phyloP scores from a whole-genome alignment of 192 early-diverging fungal species.

The Coemansia sp. region DNA sequence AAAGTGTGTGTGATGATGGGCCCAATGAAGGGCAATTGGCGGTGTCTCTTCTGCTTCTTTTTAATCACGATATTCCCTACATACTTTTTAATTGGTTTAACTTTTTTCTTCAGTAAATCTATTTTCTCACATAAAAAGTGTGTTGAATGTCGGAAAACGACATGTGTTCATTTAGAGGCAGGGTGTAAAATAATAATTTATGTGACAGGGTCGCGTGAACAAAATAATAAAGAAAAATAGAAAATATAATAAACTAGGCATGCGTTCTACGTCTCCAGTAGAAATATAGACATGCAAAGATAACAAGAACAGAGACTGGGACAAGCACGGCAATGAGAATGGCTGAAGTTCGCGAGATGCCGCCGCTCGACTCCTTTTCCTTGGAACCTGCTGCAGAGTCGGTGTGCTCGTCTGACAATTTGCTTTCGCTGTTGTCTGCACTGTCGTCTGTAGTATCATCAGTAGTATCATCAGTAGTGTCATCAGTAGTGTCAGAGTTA shows the following conservation, averaged over 20 bases:
- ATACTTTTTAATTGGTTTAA: too few relatives aligned
- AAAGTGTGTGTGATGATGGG: too few relatives aligned
- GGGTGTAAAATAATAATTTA: neutral
- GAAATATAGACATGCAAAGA: conserved; percentile 26
- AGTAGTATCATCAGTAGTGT: neutral
- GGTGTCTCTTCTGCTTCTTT: too few relatives aligned
- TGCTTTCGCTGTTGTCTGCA: neutral
- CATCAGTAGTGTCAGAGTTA: neutral
- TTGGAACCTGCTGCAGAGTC: conserved; percentile 11
- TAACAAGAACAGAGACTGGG: conserved; percentile 23
- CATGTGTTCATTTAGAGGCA: too few relatives aligned
- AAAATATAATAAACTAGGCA: neutral
- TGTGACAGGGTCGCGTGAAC: neutral
- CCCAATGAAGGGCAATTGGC: too few relatives aligned
- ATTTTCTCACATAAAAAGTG: too few relatives aligned
- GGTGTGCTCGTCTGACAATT: neutral
- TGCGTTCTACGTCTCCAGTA: conserved; percentile 25
- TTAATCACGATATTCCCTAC: too few relatives aligned
- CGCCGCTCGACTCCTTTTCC: conserved; percentile 7
- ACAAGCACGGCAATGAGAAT: conserved; percentile 32
- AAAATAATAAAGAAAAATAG: neutral
- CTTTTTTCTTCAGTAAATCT: too few relatives aligned
- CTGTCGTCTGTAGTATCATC: neutral
- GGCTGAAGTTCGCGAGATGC: conserved; percentile 29
- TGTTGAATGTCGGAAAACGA: neutral